These are phyloP conservation scores for Ganoderma sinense DNA, from an alignment of 1,284 basidiomycete species.

Conservation along the genomic window DNA sequence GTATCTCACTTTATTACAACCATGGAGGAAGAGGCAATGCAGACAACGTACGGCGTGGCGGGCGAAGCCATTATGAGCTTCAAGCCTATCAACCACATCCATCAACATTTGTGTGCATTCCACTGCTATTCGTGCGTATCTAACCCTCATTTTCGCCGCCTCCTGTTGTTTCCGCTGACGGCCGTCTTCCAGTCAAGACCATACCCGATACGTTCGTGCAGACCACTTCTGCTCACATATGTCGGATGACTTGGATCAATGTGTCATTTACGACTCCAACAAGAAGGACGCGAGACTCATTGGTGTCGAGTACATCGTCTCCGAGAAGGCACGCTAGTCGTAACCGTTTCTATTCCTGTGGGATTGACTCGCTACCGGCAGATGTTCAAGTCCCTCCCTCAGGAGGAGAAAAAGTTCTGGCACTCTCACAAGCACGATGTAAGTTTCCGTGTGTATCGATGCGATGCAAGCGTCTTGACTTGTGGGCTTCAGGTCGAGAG, in stretches of 20 bases:
- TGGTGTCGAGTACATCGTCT: slow-evolving; percentile 61
- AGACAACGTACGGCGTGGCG: slow-evolving; percentile 40
- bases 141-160: not conserved
- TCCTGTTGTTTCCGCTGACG: slow-evolving; percentile 9
- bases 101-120: slow-evolving; percentile 58
- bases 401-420: slow-evolving; percentile 59
- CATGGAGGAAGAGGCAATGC: slow-evolving; percentile 39
- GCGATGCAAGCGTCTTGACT: not conserved
- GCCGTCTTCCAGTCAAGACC: slow-evolving; percentile 41
- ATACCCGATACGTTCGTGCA: slow-evolving; percentile 47
- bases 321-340: slow-evolving; percentile 42
- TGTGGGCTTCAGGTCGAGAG: slow-evolving; percentile 49
- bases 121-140: slow-evolving; percentile 39
- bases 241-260: slow-evolving; percentile 41
- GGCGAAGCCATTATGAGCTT: slow-evolving; percentile 53
- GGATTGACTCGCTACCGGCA: slow-evolving; percentile 10
- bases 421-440: slow-evolving; percentile 50
- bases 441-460: not conserved
- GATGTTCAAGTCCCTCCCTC: slow-evolving; percentile 49
- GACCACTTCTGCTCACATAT: slow-evolving; percentile 54
- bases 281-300: slow-evolving; percentile 53
- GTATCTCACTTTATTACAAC: not conserved
- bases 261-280: slow-evolving; percentile 55
- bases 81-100: slow-evolving; percentile 52
- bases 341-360: not conserved